Evolutionary conservation across 495 filamentous ascomycete genomes (phyloP), one percentile per base, ranked within the genome.

Genomic region (Penicillium samsonianum): DNA sequence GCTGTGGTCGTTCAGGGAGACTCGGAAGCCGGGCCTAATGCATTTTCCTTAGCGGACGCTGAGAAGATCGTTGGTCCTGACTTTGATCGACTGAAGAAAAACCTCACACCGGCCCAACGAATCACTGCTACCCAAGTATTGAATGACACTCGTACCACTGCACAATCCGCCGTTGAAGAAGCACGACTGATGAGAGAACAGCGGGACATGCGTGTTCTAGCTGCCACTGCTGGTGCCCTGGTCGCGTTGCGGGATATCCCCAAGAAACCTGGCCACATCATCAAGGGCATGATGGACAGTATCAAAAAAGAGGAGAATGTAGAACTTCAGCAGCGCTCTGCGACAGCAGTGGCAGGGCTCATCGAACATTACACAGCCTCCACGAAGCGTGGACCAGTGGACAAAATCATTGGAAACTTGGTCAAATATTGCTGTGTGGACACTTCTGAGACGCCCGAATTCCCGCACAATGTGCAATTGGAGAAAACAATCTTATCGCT

Each of bases 251-350:
- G 84, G 30, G 80, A 89, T 25, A 79, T 95, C 4, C 92, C 95
- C 4, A 97, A 96, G 80, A 96, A 94, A 67, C 90, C 94, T 14
- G 88, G 87, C 50, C 80, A 84, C 33, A 85, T 96, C 17, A 97
- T 98, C 74, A 96, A 96, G 73, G 88, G 85, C 19, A 89, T 97
- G 72, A 98, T 98, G 93, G 94, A 98, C 63, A 97, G 92, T 67
- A 84, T 98, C 69, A 98, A 98, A 76, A 83, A 84, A 30, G 94
- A 98, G 72, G 93, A 98, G 64, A 97, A 93, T 62, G 67, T 88
- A 33, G 91, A 96, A 60, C 79, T 98, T 37, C 94, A 98, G 68
- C 84, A 85, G 61, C 90, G 93, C 26, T 96, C 95, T 23, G 91
- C 92, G 8, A 81, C 80, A 7, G 90, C 91, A 16, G 85, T 97